A percentile compares a stretch with the other conserved stretches of the same genome.
Conservation (phyloP, 2,329 filamentous ascomycete species). For the Teratosphaeria nubilosa region DNA sequence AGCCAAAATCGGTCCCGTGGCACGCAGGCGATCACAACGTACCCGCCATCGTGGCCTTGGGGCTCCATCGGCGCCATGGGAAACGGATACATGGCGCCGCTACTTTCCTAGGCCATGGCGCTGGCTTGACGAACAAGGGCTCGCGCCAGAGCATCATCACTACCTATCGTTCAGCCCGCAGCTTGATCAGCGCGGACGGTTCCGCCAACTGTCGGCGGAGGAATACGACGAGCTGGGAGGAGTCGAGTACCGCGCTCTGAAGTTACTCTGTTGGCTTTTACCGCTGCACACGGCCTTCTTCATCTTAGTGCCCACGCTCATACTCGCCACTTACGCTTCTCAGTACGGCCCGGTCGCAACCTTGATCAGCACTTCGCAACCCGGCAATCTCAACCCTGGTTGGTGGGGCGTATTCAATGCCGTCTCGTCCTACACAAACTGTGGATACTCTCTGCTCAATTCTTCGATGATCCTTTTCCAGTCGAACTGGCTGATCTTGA, state of each 20-base stretch:
- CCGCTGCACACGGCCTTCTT: background rate
- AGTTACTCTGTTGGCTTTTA: background rate
- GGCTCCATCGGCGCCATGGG: background rate
- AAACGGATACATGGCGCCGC: background rate
- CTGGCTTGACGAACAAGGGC: background rate
- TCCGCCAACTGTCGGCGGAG: background rate
- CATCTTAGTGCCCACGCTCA: background rate
- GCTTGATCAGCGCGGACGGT: background rate
- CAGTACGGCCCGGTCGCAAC: background rate
- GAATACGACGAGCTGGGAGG: background rate
- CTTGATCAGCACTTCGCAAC: background rate
- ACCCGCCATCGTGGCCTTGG: background rate
- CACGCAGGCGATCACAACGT: background rate
- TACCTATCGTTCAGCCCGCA: constrained; percentile 1
- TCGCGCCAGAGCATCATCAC: background rate
- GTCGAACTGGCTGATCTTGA: constrained; percentile 29
- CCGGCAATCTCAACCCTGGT: constrained; percentile 34
- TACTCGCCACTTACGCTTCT: background rate
- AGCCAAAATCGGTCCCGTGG: background rate
- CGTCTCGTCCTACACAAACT: constrained; percentile 64
- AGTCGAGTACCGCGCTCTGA: background rate
- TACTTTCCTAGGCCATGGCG: background rate
- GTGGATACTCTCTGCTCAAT: constrained; percentile 57
- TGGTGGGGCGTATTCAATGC: constrained; percentile 91
- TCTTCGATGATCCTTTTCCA: constrained; percentile 60